Evolutionary conservation across 148 eudicot genomes (phyloP).

Genomic region (Diospyros kaki): DNA sequence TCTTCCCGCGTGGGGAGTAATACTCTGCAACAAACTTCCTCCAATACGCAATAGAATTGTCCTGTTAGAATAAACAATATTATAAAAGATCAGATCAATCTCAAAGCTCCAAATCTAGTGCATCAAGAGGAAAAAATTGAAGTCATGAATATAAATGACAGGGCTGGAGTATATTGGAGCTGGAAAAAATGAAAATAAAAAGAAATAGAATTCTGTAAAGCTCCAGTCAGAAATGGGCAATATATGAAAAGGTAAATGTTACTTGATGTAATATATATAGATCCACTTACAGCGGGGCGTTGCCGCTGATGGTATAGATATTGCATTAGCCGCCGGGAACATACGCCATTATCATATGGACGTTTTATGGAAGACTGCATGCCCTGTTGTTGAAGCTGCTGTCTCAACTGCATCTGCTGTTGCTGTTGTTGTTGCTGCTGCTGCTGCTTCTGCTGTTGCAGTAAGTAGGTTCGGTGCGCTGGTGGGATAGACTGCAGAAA

Average conservation of each 20-base stretch:
- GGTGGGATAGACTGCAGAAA: slow-evolving; percentile 68
- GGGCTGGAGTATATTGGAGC: neutral
- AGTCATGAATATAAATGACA: neutral
- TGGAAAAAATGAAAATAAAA: neutral
- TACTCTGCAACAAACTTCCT: slow-evolving; percentile 85
- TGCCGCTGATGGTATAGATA: slow-evolving; percentile 88
- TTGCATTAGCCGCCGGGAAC: slow-evolving; percentile 89
- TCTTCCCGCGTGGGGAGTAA: slow-evolving; percentile 83
- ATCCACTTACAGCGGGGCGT: slow-evolving; percentile 64
- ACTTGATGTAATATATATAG: slow-evolving; percentile 2
- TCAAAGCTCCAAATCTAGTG: neutral
- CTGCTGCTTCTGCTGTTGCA: slow-evolving; percentile 54
- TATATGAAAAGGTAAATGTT: neutral
- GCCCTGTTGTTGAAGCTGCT: slow-evolving; percentile 69
- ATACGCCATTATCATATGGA: slow-evolving; percentile 75
- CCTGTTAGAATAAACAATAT: slow-evolving; percentile 39
- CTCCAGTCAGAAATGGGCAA: neutral
- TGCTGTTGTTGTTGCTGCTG: slow-evolving; percentile 43
- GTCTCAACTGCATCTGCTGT: slow-evolving; percentile 51
- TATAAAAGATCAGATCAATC: neutral
- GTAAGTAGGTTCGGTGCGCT: slow-evolving; percentile 54
- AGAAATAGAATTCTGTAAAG: neutral
- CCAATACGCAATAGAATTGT: slow-evolving; percentile 80
- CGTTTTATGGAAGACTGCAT: slow-evolving; percentile 64
- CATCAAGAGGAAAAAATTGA: neutral